Base-by-base conservation (phyloP, 352 stramenopile species). In the Globisporangium solare region DNA sequence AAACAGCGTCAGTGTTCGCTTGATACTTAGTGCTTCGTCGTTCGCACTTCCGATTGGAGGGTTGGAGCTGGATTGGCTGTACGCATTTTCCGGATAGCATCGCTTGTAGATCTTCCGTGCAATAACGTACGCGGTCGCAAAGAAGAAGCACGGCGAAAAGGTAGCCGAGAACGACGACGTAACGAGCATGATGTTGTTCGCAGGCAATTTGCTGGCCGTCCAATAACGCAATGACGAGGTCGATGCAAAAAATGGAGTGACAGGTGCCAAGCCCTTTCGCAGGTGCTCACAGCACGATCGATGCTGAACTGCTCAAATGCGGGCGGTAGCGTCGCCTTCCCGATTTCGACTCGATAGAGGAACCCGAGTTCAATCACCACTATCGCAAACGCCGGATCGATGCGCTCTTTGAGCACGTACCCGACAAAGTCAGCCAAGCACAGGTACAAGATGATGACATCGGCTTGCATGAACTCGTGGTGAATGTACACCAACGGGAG, bases 401-500 rank as follows among this genome's bases (percentile, higher is more conserved):
- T 40, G 17, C 39, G 51, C 21, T 50, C 51, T 6, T 24, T 20
- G 27, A 50, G 43, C 3, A 57, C 2, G 13, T 37, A 10, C 13
- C 51, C 51, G n/a, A 57, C 20, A 0, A 50, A 21, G 0, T 40
- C 51, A 14, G 27, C 40, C 20, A 57, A 27, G 37, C 39, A n/a
- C 21, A 57, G n/a, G 45, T 47, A 54, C 13, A 60, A n/a, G 0
- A 21, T 14, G 1, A 60, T 11, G 18, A 78, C 45, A 20, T 78
- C 67, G 15, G 70, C 70, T 13, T 67, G 70, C 58, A 78, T 68
- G n/a, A 74, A 50, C 20, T 63, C 55, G 20, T 64, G 52, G 46
- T 78, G 65, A 11, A 68, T 59, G 11, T 20, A 35, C 1, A 35
- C 27, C 10, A 6, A 6, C 27, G 73, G 49, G 12, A 66, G 49